Percentiles rank a stretch among this genome's conserved stretches.
Conservation (phyloP, 148 eudicot species). For the Cornus suecica region DNA sequence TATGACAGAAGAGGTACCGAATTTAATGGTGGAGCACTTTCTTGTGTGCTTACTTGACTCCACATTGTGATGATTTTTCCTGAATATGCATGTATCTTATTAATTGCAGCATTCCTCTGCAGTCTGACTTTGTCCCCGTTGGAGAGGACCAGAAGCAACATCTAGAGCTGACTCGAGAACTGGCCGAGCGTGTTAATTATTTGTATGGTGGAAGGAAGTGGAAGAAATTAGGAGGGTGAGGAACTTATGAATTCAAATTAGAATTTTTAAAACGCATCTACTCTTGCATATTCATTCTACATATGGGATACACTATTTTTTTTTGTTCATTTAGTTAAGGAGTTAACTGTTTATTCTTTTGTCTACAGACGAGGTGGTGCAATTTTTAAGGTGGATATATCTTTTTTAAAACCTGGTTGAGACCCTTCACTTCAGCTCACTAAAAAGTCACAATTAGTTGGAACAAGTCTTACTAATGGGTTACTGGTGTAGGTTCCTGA, state of each 20-base stretch:
- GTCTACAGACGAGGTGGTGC: slow-evolving; percentile 82
- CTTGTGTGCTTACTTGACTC: background rate
- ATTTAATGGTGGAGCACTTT: slow-evolving; percentile 5
- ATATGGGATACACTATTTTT: background rate
- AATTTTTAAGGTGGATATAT: slow-evolving; percentile 73
- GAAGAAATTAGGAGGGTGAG: slow-evolving; percentile 99
- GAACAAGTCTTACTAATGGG: slow-evolving; percentile 13
- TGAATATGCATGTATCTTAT: slow-evolving; percentile 61
- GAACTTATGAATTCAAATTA: slow-evolving; percentile 11
- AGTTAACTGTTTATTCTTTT: slow-evolving; percentile 16
- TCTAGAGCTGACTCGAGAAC: slow-evolving; percentile 83
- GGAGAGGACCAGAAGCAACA: slow-evolving; percentile 99
- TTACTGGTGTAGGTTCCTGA: slow-evolving; percentile 73
- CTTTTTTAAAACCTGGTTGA: slow-evolving; percentile 5
- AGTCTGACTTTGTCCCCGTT: slow-evolving; percentile 99
- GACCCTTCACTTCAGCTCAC: slow-evolving; percentile 8
- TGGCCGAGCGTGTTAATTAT: slow-evolving; percentile 93
- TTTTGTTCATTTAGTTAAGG: background rate
- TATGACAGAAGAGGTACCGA: background rate
- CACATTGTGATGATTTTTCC: slow-evolving; percentile 24
- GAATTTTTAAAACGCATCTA: background rate
- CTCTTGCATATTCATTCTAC: background rate
- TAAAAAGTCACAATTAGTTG: slow-evolving; percentile 1
- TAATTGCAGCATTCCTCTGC: slow-evolving; percentile 64
- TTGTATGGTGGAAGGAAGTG: slow-evolving; percentile 97